Base-by-base conservation (phyloP, 2,329 filamentous ascomycete species). In the Ceratocystis ficicola region DNA sequence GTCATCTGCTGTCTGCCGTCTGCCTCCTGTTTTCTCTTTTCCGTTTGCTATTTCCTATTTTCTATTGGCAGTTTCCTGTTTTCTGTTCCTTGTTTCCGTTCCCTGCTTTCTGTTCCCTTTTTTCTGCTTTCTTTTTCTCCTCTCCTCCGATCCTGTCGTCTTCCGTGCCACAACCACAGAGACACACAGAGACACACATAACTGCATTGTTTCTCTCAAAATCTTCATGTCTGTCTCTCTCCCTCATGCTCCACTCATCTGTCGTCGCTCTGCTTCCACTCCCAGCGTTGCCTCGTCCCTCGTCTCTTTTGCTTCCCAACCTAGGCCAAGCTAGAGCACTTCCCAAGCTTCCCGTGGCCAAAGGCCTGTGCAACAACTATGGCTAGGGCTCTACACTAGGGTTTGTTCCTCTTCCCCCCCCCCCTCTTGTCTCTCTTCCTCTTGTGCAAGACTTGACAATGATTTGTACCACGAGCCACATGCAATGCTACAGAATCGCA, bases 361-460 rank as follows among this genome's bases (percentile, higher is more conserved):
- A n/a, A 17, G 46, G 46, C 46, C 46, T 50, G 46, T 50, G 46
- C 46, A 50, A 50, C 17, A 20, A 5, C 5, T n/a, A 20, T 36
- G 32, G 32, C 32, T 36, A 36, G 32, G 32, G 32, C 32, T 12
- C 32, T 36, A 3, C 8, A 12, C 32, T 36, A 36, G 32, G 32
- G 32, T 48, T 48, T 20, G 4, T 20, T 48, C n/a, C 44, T 6
- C 44, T 20, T 48, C 44, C n/a, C n/a, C 44, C 6, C 44, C n/a
- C n/a, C 17, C 7, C 44, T 48, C 44, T 48, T 20, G 44, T 48
- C 32, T 36, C 32, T 36, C 32, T 36, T 36, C 44, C 44, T 48
- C 44, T 48, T 48, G 44, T 48, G 44, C 15, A 20, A 55, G 50
- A 55, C 50, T 25, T 55, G n/a, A 55, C 50, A 36, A 48, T 48